A percentile compares a stretch with the other conserved stretches of the same genome.
phyloP scores from a whole-genome alignment of 2,329 filamentous ascomycete genomes.

The Hymenoscyphus fraxineus region DNA sequence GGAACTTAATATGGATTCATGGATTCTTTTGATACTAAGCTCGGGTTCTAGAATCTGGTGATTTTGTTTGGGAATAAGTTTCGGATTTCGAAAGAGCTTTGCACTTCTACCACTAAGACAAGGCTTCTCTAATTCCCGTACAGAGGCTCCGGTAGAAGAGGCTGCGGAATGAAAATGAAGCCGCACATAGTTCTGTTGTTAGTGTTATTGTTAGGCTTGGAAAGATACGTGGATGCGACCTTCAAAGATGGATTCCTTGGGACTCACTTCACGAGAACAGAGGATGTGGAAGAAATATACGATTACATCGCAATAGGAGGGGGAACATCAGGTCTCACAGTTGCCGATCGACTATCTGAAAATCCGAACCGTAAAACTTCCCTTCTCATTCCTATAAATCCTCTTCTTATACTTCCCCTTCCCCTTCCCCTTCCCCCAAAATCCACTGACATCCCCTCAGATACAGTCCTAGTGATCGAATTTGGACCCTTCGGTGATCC shows the following conservation, averaged over 20 bases:
- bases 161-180: too few species aligned
- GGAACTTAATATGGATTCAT: too few species aligned
- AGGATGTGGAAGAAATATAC: background rate
- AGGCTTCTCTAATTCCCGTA: too few species aligned
- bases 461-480: slow-evolving; percentile 5
- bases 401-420: background rate
- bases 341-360: slow-evolving; percentile 5
- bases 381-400: background rate
- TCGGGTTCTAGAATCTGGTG: too few species aligned
- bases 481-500: background rate
- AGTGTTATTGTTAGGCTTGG: background rate
- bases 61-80: too few species aligned
- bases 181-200: too few species aligned
- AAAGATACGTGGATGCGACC: background rate
- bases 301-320: slow-evolving; percentile 5
- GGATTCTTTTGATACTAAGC: too few species aligned
- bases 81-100: too few species aligned
- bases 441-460: background rate
- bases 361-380: background rate
- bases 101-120: too few species aligned
- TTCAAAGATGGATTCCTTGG: background rate
- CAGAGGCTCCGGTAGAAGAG: too few species aligned
- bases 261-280: background rate
- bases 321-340: slow-evolving; percentile 4
- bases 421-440: too few species aligned